Evolutionary conservation across 108 stramenopile species (phyloP), one percentile per base, ranked within the genome.

Genomic region (Aurantiochytrium sp.): DNA sequence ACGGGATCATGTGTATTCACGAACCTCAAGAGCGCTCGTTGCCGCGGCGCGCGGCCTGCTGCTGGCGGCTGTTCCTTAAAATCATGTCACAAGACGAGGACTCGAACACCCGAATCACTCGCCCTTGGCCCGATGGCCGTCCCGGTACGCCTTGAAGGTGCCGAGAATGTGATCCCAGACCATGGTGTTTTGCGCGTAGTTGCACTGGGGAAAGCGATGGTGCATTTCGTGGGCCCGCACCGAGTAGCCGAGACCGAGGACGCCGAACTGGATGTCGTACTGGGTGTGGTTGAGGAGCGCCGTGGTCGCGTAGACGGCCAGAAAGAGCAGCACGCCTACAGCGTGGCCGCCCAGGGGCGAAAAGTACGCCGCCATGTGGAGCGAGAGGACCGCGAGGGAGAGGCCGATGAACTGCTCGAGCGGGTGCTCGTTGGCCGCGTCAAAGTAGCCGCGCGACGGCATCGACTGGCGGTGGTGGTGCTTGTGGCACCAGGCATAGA

Each of bases 391-490:
- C 24, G 90, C 91, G 69, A 92, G 90, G 5, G 90, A 30, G 37
- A 94, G 90, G 0, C 95, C 95, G 37, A 96, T 85, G 87, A 96
- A 90, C 68, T 95, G 95, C 89, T 97, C 97, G 54, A 97, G 92
- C 15, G 96, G 97, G 89, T 97, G 96, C 85, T 96, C 97, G 91
- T 97, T 97, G 32, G 96, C 96, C 8, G 96, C 97, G 89, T 97
- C 97, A 68, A 94, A 87, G 89, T 97, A 96, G 48, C 97, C 97
- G 12, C 97, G 92, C 3, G 91, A 88, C 4, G 97, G 97, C 81
- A 91, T 96, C 87, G 96, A 95, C 86, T 97, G 97, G 53, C 96
- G 91, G 87, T 97, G 97, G 93, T 97, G 97, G 91, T 97, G 97
- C 89, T 97, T 97, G 94, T 97, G 97, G 41, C 96, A 89, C 59